These are phyloP conservation scores for Madurella mycetomatis DNA, from an alignment of 2,329 filamentous ascomycete genomes.

Conservation along the genomic window DNA sequence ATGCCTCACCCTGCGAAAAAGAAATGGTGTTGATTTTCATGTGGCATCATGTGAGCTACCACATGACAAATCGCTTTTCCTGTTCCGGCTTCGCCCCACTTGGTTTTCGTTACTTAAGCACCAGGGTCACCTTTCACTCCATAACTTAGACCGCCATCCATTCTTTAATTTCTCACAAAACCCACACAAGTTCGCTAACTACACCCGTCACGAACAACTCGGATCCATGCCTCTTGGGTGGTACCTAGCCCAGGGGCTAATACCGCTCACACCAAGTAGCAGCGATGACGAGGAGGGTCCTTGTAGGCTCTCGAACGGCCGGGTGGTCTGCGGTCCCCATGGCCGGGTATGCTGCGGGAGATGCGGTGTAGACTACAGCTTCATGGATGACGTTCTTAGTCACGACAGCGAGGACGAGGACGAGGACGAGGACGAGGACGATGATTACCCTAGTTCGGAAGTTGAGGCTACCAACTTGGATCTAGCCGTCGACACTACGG, in stretches of 20 bases:
- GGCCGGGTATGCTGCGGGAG: constrained; percentile 30
- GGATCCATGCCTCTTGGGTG: constrained; percentile 27
- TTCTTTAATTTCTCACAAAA: neutral
- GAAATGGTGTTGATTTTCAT: too few species aligned
- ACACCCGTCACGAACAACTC: neutral
- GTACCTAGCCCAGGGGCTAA: constrained; percentile 28
- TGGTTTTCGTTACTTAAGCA: too few species aligned
- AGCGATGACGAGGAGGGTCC: constrained; percentile 35
- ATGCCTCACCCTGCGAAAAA: too few species aligned
- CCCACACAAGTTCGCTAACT: neutral
- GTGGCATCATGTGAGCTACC: too few species aligned
- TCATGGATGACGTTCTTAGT: constrained; percentile 3
- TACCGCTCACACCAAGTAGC: constrained; percentile 24
- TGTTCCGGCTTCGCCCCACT: too few species aligned
- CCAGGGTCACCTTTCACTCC: neutral
- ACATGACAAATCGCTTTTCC: too few species aligned
- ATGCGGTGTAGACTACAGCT: constrained; percentile 36
- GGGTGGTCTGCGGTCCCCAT: constrained; percentile 35
- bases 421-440: constrained; percentile 13
- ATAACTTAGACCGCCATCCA: neutral
- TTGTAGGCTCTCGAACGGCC: constrained; percentile 33
- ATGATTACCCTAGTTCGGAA: neutral
- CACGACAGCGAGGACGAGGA: neutral
- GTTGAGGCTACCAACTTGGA: too few species aligned
- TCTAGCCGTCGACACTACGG: too few species aligned